These are phyloP conservation scores for Mycosphaerelloides madeirae DNA, from an alignment of 2,329 filamentous ascomycete genomes.

Conservation along the genomic window DNA sequence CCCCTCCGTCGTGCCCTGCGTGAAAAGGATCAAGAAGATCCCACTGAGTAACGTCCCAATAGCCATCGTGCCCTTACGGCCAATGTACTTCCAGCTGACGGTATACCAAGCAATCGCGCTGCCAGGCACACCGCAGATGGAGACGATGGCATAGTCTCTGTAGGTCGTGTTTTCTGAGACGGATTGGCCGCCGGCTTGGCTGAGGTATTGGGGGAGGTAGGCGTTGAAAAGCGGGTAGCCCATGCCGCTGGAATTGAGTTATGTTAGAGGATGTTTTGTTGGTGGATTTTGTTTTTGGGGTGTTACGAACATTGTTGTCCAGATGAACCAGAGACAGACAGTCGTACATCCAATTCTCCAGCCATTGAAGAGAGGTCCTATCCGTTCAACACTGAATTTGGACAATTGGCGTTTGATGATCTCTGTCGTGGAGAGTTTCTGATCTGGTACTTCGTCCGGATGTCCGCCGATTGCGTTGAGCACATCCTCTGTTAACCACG, in stretches of 20 bases:
- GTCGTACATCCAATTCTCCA: constrained; percentile 48
- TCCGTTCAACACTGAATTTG: constrained; percentile 61
- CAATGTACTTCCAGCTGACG: constrained; percentile 65
- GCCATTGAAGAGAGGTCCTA: constrained; percentile 58
- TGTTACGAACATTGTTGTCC: constrained; percentile 72
- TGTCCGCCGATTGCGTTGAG: constrained; percentile 52
- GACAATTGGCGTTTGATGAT: constrained; percentile 58
- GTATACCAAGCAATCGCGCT: constrained; percentile 69
- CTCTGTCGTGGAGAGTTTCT: constrained; percentile 40
- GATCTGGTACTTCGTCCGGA: constrained; percentile 46
- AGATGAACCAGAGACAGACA: constrained; percentile 66
- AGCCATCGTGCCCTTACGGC: constrained; percentile 69
- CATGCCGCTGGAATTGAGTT: constrained; percentile 51
- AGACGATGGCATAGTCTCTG: constrained; percentile 78
- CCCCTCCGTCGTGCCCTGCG: constrained; percentile 52
- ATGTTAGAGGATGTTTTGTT: background rate
- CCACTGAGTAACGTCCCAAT: constrained; percentile 63
- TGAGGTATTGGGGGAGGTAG: constrained; percentile 82
- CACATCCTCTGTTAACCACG: constrained; percentile 70
- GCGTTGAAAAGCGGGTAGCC: constrained; percentile 85
- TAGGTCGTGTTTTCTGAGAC: constrained; percentile 50
- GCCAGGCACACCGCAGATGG: constrained; percentile 70
- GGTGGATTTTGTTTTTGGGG: background rate
- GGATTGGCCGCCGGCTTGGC: constrained; percentile 44
- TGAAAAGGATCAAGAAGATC: constrained; percentile 63